phyloP scores from a whole-genome alignment of 2,329 filamentous ascomycete species.

The Onygenales sp. region DNA sequence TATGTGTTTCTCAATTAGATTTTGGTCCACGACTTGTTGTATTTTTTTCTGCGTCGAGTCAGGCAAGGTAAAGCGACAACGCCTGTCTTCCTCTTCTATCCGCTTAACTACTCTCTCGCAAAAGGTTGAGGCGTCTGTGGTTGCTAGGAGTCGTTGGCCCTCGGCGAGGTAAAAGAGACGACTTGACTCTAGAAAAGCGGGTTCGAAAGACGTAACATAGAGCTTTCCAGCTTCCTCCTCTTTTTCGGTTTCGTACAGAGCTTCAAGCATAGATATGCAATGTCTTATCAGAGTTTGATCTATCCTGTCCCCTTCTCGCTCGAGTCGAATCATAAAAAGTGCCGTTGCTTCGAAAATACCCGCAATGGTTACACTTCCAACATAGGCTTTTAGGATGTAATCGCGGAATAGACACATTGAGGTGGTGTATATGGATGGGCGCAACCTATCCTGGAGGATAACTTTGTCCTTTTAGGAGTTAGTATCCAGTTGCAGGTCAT shows the following conservation, averaged over 20 bases:
- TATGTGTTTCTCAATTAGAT: slow-evolving; percentile 69
- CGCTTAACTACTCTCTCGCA: slow-evolving; percentile 65
- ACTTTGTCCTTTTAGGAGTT: slow-evolving; percentile 56
- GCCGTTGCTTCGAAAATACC: slow-evolving; percentile 72
- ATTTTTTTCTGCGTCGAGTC: slow-evolving; percentile 64
- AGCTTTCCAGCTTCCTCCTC: slow-evolving; percentile 72
- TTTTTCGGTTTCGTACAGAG: slow-evolving; percentile 69
- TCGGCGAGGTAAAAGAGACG: slow-evolving; percentile 65
- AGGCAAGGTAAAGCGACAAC: slow-evolving; percentile 75
- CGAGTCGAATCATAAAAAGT: slow-evolving; percentile 85
- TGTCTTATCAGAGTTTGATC: slow-evolving; percentile 73
- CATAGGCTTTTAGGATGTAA: slow-evolving; percentile 60
- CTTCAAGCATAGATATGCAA: slow-evolving; percentile 82
- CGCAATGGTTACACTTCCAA: slow-evolving; percentile 47
- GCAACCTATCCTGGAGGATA: slow-evolving; percentile 61
- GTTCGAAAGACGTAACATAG: slow-evolving; percentile 76
- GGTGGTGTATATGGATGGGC: slow-evolving; percentile 70
- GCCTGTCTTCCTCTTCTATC: slow-evolving; percentile 68
- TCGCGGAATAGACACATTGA: slow-evolving; percentile 86
- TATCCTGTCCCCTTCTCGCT: slow-evolving; percentile 80
- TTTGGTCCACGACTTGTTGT: slow-evolving; percentile 64
- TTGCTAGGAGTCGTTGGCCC: slow-evolving; percentile 62
- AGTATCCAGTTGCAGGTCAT: neutral
- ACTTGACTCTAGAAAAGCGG: slow-evolving; percentile 63
- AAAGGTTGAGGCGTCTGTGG: slow-evolving; percentile 74